phyloP scores from a whole-genome alignment of 495 filamentous ascomycete species.

The Thozetella sp. region DNA sequence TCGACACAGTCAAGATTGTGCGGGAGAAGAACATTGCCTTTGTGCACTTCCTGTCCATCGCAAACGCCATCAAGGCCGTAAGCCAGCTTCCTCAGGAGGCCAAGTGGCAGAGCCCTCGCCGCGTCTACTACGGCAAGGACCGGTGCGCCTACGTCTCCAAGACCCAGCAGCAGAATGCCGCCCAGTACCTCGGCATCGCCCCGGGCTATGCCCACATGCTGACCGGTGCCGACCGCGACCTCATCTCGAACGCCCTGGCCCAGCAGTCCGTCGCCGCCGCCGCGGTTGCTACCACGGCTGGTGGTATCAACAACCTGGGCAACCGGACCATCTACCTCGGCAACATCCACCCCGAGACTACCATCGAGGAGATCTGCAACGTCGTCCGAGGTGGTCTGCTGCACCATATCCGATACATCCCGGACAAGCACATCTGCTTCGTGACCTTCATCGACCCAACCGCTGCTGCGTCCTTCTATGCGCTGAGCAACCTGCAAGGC shows the following conservation, averaged over 20 bases:
- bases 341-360: constrained; percentile 98
- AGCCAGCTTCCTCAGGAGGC: constrained; percentile 92
- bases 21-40: constrained; percentile 98
- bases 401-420: constrained; percentile 98
- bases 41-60: constrained; percentile 95
- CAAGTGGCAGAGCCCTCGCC: constrained; percentile 93
- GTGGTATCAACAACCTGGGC: constrained; percentile 94
- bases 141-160: constrained; percentile 98
- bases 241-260: constrained; percentile 93
- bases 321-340: constrained; percentile 98
- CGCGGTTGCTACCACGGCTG: constrained; percentile 93
- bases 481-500: constrained; percentile 93
- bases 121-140: constrained; percentile 98
- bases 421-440: constrained; percentile 99
- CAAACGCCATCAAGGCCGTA: constrained; percentile 99
- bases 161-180: constrained; percentile 98
- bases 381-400: constrained; percentile 91
- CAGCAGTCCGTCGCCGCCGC: constrained; percentile 98
- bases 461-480: constrained; percentile 96
- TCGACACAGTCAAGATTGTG: constrained; percentile 97
- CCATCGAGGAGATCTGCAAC: constrained; percentile 98
- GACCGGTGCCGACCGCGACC: constrained; percentile 91
- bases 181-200: constrained; percentile 95
- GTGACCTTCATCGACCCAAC: constrained; percentile 99
- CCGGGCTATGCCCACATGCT: constrained; percentile 97